These are phyloP conservation scores for Myxozyma lipomycoides DNA, from an alignment of 805 yeast genomes.

Conservation along the genomic window DNA sequence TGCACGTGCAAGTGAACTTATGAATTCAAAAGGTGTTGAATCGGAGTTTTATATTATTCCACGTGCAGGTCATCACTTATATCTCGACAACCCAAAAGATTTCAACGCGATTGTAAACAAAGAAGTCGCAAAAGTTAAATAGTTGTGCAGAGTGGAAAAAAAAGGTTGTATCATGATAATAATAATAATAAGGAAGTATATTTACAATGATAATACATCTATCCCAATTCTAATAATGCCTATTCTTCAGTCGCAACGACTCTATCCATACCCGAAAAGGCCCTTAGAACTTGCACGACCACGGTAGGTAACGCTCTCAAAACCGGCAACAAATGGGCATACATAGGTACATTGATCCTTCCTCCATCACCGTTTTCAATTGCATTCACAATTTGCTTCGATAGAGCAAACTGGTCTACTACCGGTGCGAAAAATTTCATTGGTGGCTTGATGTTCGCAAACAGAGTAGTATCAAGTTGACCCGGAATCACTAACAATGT, in stretches of 20 bases:
- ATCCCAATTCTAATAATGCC: background rate
- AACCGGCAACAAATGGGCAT: slow-evolving; percentile 69
- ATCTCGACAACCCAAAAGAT: slow-evolving; percentile 54
- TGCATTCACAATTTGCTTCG: slow-evolving; percentile 52
- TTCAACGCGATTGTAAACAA: slow-evolving; percentile 43
- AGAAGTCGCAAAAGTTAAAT: background rate
- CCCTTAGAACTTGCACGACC: slow-evolving; percentile 51
- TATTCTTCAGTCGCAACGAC: slow-evolving; percentile 26
- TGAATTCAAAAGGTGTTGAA: slow-evolving; percentile 27
- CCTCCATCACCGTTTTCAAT: slow-evolving; percentile 61
- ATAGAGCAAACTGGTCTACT: slow-evolving; percentile 63
- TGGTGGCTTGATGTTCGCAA: slow-evolving; percentile 69
- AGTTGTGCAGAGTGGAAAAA: too few species aligned
- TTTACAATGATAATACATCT: too few species aligned
- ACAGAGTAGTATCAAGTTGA: slow-evolving; percentile 69
- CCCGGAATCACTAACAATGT: slow-evolving; percentile 84
- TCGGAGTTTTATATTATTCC: slow-evolving; percentile 40
- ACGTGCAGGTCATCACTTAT: slow-evolving; percentile 70
- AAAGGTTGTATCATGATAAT: background rate
- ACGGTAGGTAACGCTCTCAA: slow-evolving; percentile 73
- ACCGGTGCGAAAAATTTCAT: slow-evolving; percentile 76
- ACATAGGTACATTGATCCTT: slow-evolving; percentile 68
- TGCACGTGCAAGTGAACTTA: slow-evolving; percentile 34
- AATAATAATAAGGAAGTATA: too few species aligned
- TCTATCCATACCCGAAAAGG: slow-evolving; percentile 64